Base-by-base conservation (phyloP, 495 filamentous ascomycete species). In the Bombardia bombarda region DNA sequence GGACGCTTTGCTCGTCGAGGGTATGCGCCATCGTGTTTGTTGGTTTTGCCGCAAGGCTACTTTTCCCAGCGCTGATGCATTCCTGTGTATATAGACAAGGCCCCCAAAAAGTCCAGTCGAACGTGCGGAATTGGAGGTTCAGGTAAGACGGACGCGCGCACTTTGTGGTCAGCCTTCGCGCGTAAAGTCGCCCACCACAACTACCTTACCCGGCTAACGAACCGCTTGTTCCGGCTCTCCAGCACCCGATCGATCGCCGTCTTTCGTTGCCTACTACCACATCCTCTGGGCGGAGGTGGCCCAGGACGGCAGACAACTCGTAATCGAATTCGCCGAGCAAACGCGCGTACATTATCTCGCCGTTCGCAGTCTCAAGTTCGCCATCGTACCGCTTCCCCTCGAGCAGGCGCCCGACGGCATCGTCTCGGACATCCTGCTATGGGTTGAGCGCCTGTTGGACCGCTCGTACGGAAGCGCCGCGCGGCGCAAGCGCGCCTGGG, bases 251-350 rank as follows among this genome's bases (percentile, higher is more conserved):
- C 38, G 43, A 32, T 31, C 53, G 3, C 49, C 53, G 10, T 35
- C 20, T 17, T 46, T 50, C 32, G 84, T 96, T 12, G 80, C 84
- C 0, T 80, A 89, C 42, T 88, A 84, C 64, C 84, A 95, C 57
- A 64, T 98, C 31, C 80, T 98, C 24, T 93, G 86, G 77, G 87
- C 83, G 17, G 79, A 87, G 47, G 41, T 69, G 21, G 56, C 76
- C 40, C 70, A 65, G 9, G 60, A 60, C 18, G 63, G 70, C 8
- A 73, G 68, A 34, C 72, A 75, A n/a, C 60, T 98, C 18, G 73
- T 71, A 10, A 81, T 98, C 50, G 78, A 83, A 38, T 95, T 86
- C 61, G 89, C 88, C 8, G 60, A 70, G 18, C 28, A 59, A 19
- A 43, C 39, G 4, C 28, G 33, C 4, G 4, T 46, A 24, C 45